Base-by-base conservation (phyloP, 2,329 filamentous ascomycete species). In the Aaosphaeria pasadenensis region DNA sequence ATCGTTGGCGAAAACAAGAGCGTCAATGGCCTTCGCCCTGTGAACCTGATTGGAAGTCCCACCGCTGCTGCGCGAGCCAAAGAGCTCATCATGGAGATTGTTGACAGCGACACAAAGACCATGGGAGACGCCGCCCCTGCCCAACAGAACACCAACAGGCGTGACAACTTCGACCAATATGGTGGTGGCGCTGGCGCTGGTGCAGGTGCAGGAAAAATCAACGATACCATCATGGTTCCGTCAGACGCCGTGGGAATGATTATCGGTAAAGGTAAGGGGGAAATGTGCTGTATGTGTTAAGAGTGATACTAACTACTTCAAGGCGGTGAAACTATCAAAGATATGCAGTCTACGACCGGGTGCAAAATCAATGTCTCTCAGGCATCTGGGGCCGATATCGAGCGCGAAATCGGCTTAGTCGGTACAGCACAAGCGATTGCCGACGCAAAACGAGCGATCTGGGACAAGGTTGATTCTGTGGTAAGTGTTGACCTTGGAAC, bases 161-260 rank as follows among this genome's bases (percentile, higher is more conserved):
- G 70, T 58, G 67, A 72, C 42, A 64, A 58, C 43, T 66, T 68
- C 49, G 68, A 71, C 42, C 57, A 71, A 42, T 69, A 62, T 43
- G 72, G 74, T 51, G 74, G 77, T 47, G 33, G 33, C 33, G 17
- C 17, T 24, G 17, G 17, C 17, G 74, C 74, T 51, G 74, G 77
- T 47, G 17, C 17, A 24, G 74, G 71, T 47, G 71, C 70, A 33
- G 63, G 62, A 50, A 92, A 91, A 74, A 80, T 88, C 60, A 91
- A 86, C 62, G 89, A 96, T 63, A 85, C 84, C 38, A 89, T 96
- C 53, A 85, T 84, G 57, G 90, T 96, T 7, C 91, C 91, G 9
- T 92, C 90, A 24, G 91, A 96, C 67, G 88, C 91, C 5, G 91
- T 96, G 46, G 91, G 91, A 51, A 96, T 96, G 91, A 95, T 96